These are phyloP conservation scores for Naganishia onofrii DNA, from an alignment of 768 basidiomycete genomes.

Conservation along the genomic window DNA sequence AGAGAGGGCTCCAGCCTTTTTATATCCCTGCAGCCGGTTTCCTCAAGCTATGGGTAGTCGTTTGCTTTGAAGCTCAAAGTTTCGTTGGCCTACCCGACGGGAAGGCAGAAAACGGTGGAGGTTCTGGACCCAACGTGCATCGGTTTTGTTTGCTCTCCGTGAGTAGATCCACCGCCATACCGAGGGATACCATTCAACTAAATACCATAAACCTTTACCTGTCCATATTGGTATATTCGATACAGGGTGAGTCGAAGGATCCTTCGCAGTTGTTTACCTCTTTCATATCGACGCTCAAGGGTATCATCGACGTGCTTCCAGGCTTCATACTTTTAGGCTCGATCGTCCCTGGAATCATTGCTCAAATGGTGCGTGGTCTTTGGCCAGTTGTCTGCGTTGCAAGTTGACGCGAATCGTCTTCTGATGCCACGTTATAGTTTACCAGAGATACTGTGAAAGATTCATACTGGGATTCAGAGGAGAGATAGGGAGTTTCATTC, in stretches of 20 bases:
- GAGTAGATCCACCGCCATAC: not conserved
- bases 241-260: not conserved
- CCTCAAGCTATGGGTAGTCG: constrained; percentile 8
- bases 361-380: constrained; percentile 1
- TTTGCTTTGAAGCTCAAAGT: constrained; percentile 13
- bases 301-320: not conserved
- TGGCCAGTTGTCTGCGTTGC: not conserved
- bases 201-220: not conserved
- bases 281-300: not conserved
- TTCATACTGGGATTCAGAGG: not conserved
- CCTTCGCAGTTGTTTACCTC: not conserved
- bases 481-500: too few relatives aligned
- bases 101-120: not conserved
- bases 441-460: not conserved
- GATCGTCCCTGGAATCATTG: constrained; percentile 3
- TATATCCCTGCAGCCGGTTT: constrained; percentile 5
- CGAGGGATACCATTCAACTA: not conserved
- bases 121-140: not conserved
- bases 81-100: constrained; percentile 8
- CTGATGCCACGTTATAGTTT: not conserved
- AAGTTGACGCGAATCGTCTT: not conserved
- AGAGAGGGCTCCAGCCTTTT: not conserved
- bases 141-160: constrained; percentile 11
- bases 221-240: not conserved
- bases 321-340: constrained; percentile 17